These are phyloP conservation scores for Monosporozyma yasuniensis DNA, from an alignment of 805 yeast genomes.

Conservation along the genomic window DNA sequence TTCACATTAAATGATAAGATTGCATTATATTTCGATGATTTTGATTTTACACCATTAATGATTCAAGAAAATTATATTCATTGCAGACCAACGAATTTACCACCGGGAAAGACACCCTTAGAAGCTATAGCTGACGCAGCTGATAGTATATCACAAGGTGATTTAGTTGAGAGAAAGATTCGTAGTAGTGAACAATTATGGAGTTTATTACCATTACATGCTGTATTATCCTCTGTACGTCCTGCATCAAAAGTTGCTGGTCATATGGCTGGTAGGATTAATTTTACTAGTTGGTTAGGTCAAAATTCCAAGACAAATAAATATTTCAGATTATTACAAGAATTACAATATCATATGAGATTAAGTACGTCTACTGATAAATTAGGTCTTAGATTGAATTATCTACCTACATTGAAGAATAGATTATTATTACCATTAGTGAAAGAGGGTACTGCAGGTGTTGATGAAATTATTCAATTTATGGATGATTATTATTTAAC, in stretches of 20 bases:
- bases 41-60: constrained; percentile 92
- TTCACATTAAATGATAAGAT: constrained; percentile 69
- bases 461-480: constrained; percentile 52
- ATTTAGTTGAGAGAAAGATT: constrained; percentile 69
- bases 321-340: constrained; percentile 70
- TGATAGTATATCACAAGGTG: constrained; percentile 77
- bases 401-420: constrained; percentile 55
- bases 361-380: constrained; percentile 71
- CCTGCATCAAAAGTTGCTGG: constrained; percentile 77
- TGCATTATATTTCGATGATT: constrained; percentile 86
- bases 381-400: constrained; percentile 63
- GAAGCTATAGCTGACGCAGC: constrained; percentile 69
- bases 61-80: constrained; percentile 83
- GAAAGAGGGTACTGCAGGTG: constrained; percentile 49
- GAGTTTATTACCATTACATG: constrained; percentile 89
- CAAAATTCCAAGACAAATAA: constrained; percentile 80
- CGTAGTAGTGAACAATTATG: constrained; percentile 90
- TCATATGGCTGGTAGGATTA: constrained; percentile 53
- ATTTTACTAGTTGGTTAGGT: constrained; percentile 82
- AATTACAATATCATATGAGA: constrained; percentile 79
- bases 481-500: constrained; percentile 84
- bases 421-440: constrained; percentile 53
- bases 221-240: constrained; percentile 69
- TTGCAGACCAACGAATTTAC: constrained; percentile 47
- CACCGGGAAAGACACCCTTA: constrained; percentile 44